These are phyloP conservation scores for Lepidium sativum DNA, from an alignment of 345 rosid species.

Conservation along the genomic window DNA sequence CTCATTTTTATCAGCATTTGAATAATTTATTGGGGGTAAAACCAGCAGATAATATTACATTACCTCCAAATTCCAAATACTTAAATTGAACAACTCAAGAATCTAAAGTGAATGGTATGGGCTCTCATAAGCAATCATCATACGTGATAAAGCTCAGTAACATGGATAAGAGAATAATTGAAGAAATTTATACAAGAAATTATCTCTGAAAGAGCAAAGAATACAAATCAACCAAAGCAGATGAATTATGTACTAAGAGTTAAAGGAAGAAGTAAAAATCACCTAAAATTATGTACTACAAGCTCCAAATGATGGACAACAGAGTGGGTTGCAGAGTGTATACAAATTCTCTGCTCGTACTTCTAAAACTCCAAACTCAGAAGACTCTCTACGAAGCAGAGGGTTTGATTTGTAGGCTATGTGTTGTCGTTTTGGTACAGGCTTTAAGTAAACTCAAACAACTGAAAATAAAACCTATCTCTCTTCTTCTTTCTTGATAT, in stretches of 20 bases:
- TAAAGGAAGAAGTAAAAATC: not conserved
- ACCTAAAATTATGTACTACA: not conserved
- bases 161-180: not conserved
- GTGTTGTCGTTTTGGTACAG: too few species aligned
- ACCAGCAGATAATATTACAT: slow-evolving; percentile 15
- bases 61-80: not conserved
- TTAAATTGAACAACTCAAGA: not conserved
- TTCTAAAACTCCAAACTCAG: slow-evolving; percentile 56
- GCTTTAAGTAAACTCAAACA: too few species aligned
- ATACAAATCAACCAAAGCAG: not conserved
- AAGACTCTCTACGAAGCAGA: too few species aligned
- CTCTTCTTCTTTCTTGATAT: too few species aligned
- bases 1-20: slow-evolving; percentile 62
- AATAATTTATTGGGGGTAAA: slow-evolving; percentile 40
- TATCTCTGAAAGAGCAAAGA: not conserved
- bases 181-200: not conserved
- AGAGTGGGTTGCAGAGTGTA: slow-evolving; percentile 12
- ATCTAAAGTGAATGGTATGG: not conserved
- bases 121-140: not conserved
- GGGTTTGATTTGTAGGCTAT: too few species aligned
- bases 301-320: not conserved
- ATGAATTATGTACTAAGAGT: not conserved
- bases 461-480: too few species aligned
- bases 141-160: not conserved
- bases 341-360: slow-evolving; percentile 90